Evolutionary conservation across 805 yeast species (phyloP).

Genomic region (Nakazawaea populi): DNA sequence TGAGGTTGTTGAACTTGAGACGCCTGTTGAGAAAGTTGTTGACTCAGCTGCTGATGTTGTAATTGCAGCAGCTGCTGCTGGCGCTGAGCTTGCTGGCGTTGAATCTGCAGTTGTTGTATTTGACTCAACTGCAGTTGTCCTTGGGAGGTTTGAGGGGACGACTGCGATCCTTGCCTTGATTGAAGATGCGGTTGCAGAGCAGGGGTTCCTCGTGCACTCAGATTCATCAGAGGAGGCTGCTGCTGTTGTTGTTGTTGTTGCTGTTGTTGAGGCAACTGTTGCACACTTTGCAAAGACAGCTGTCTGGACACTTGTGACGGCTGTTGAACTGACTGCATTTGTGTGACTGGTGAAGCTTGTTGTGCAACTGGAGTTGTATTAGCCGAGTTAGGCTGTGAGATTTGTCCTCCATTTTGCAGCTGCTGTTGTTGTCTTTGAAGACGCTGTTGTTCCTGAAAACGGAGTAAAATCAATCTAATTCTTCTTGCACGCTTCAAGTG

Average conservation of each 20-base stretch:
- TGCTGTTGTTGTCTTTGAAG: slow-evolving; percentile 19
- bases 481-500: slow-evolving; percentile 58
- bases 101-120: slow-evolving; percentile 13
- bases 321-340: slow-evolving; percentile 4
- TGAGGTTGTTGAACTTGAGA: slow-evolving; percentile 5
- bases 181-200: slow-evolving; percentile 7
- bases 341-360: neutral
- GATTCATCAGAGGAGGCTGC: slow-evolving; percentile 15
- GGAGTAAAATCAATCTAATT: slow-evolving; percentile 54
- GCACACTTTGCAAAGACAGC: slow-evolving; percentile 19
- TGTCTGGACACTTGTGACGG: slow-evolving; percentile 23
- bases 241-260: slow-evolving; percentile 16
- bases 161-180: slow-evolving; percentile 6
- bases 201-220: slow-evolving; percentile 10
- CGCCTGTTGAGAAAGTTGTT: slow-evolving; percentile 2
- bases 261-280: slow-evolving; percentile 16
- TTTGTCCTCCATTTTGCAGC: slow-evolving; percentile 12
- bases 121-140: slow-evolving; percentile 14
- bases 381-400: neutral
- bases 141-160: slow-evolving; percentile 10
- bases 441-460: slow-evolving; percentile 44
- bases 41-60: slow-evolving; percentile 10
- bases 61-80: slow-evolving; percentile 11
- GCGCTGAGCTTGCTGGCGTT: slow-evolving; percentile 12
- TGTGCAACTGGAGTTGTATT: neutral